A percentile compares a stretch with the other conserved stretches of the same genome.
Evolutionary conservation across 441 rosid genomes (phyloP).

Genomic region (Populus hybrid): DNA sequence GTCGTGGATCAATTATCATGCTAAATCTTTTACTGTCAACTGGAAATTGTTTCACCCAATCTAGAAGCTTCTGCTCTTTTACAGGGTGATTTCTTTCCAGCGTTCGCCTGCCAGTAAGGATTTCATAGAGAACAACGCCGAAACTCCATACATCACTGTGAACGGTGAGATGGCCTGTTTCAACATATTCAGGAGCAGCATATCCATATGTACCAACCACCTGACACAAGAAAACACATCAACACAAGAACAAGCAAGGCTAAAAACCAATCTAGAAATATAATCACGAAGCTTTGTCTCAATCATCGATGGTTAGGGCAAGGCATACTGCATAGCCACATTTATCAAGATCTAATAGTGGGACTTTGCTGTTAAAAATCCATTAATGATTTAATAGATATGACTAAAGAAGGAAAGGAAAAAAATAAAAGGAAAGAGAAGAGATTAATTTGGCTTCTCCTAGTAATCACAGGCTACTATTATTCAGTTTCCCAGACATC

Average conservation of each 20-base stretch:
- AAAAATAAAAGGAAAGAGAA: neutral
- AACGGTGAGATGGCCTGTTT: slow-evolving; percentile 74
- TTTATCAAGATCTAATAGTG: neutral
- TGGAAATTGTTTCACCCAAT: slow-evolving; percentile 83
- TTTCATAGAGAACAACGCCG: slow-evolving; percentile 84
- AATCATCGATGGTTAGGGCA: neutral
- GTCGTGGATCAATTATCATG: slow-evolving; percentile 66
- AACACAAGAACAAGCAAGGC: neutral
- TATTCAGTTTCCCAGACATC: neutral
- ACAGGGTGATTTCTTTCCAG: slow-evolving; percentile 66
- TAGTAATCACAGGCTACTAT: neutral
- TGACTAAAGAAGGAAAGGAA: neutral
- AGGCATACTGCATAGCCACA: neutral
- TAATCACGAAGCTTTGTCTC: neutral
- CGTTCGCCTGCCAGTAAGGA: slow-evolving; percentile 71
- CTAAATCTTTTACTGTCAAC: slow-evolving; percentile 53
- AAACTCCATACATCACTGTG: slow-evolving; percentile 82
- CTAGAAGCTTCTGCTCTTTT: slow-evolving; percentile 57
- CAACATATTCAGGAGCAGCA: slow-evolving; percentile 89
- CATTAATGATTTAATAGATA: neutral
- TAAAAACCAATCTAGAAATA: neutral
- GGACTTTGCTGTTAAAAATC: neutral
- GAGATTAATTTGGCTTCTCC: neutral
- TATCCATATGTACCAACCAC: slow-evolving; percentile 91
- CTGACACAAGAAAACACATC: slow-evolving; percentile 25